phyloP scores from a whole-genome alignment of 192 early-diverging fungal genomes.

The Physocladia obscura region DNA sequence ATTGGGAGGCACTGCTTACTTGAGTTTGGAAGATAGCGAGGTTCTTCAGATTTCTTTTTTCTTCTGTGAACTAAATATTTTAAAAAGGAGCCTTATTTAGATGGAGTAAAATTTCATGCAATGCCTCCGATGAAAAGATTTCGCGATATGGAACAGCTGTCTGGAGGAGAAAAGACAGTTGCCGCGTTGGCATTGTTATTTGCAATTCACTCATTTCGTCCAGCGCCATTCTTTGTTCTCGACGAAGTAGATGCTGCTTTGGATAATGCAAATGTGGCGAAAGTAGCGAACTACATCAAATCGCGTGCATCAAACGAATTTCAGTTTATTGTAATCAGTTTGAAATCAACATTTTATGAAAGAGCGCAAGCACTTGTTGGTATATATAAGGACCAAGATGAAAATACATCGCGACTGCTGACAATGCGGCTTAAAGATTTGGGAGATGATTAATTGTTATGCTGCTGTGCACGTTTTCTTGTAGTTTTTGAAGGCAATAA shows the following conservation, averaged over 20 bases:
- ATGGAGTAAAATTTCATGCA: constrained; percentile 95
- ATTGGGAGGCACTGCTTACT: constrained; percentile 90
- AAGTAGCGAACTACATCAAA: constrained; percentile 87
- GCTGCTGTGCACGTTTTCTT: not conserved
- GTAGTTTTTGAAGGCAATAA: no score
- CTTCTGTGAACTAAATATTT: not conserved
- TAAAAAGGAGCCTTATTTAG: constrained; percentile 80
- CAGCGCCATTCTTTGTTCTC: constrained; percentile 98
- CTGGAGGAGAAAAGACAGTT: constrained; percentile 98
- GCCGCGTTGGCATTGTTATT: constrained; percentile 95
- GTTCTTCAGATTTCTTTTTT: constrained; percentile 26
- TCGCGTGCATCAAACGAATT: constrained; percentile 63
- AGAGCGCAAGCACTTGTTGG: constrained; percentile 90
- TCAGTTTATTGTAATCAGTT: constrained; percentile 98
- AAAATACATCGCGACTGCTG: constrained; percentile 79
- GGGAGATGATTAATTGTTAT: constrained; percentile 7
- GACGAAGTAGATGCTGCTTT: constrained; percentile 99
- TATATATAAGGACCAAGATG: constrained; percentile 88
- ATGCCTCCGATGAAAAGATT: constrained; percentile 99
- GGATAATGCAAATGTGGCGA: constrained; percentile 93
- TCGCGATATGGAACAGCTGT: constrained; percentile 98
- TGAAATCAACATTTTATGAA: constrained; percentile 94
- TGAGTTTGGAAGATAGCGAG: constrained; percentile 88
- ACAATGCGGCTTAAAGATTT: constrained; percentile 57
- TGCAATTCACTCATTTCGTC: constrained; percentile 91